Evolutionary conservation across 306 rosid species (phyloP), one percentile per base, ranked within the genome.

Genomic region (Clitoria ternatea): DNA sequence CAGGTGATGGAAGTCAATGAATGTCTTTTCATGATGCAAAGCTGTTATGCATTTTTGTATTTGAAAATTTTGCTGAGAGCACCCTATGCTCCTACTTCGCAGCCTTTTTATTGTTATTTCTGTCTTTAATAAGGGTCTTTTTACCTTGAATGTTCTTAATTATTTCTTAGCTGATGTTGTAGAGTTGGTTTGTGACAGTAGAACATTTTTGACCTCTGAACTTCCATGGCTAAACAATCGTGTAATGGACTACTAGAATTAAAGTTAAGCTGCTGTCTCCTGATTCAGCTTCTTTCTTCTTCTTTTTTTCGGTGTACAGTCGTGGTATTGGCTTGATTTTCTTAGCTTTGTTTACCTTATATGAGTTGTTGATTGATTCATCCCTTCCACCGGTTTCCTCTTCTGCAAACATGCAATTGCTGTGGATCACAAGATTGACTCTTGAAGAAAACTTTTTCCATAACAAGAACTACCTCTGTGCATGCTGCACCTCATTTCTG

Each of bases 11-110:
- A 72, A 48, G 30, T 49, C 68, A 43, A n/a, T 37, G 55, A 61
- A 72, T 81, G 47, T 67, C 76, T 74, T 78, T 61, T 68, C 73
- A 74, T 69, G 30, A 48, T 53, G 81, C 73, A 75, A 59, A 69
- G 66, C 54, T 52, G 49, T 39, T 73, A 61, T 7, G 43, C 17
- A 71, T 43, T 55, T 27, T 42, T 27, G 62, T 39, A 49, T 35
- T 62, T 40, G 68, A 72, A 77, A 54, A 75, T 64, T 36, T 22
- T 22, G 73, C 20, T 5, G n/a, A n/a, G 70, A 63, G 67, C 61
- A 69, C 71, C 54, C 54, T 66, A 1, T 49, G 61, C 55, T 33
- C 39, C 14, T n/a, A 24, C 79, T n/a, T 7, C 61, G 4, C 61
- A 11, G 13, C 33, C 56, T 24, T 62, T 55, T 64, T 52, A 42